phyloP scores from a whole-genome alignment of 208 protist genomes.

The Crithidia acanthocephali region DNA sequence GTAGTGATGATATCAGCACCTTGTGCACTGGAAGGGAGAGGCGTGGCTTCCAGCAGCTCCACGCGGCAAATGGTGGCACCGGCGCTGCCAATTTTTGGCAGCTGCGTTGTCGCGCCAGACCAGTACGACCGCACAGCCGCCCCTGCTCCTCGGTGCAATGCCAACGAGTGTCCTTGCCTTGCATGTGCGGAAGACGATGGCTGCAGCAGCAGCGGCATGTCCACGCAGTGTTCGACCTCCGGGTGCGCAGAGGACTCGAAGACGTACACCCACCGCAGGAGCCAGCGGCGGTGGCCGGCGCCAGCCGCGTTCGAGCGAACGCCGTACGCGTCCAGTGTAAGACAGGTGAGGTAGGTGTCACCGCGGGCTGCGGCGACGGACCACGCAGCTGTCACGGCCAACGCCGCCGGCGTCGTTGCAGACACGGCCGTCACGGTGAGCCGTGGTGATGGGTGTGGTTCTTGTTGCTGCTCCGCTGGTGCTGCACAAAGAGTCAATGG shows the following conservation, averaged over 20 bases:
- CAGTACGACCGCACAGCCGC: slow-evolving; percentile 6
- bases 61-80: slow-evolving; percentile 34
- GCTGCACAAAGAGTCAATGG: background rate
- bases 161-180: no score
- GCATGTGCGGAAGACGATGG: background rate
- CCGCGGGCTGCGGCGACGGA: slow-evolving; percentile 11
- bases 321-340: background rate
- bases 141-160: background rate
- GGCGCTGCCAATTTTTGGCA: slow-evolving; percentile 33
- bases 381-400: slow-evolving; percentile 25
- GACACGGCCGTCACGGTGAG: background rate
- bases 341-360: slow-evolving; percentile 28
- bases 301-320: background rate
- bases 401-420: background rate
- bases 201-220: slow-evolving; percentile 25
- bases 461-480: background rate
- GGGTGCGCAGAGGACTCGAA: slow-evolving; percentile 25
- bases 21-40: background rate
- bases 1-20: background rate
- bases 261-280: slow-evolving; percentile 34
- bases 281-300: slow-evolving; percentile 1
- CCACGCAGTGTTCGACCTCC: slow-evolving; percentile 26
- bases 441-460: background rate
- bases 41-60: slow-evolving; percentile 33
- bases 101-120: slow-evolving; percentile 30